These are phyloP conservation scores for Talaromyces sp. DNA, from an alignment of 2,329 filamentous ascomycete genomes.

Conservation along the genomic window DNA sequence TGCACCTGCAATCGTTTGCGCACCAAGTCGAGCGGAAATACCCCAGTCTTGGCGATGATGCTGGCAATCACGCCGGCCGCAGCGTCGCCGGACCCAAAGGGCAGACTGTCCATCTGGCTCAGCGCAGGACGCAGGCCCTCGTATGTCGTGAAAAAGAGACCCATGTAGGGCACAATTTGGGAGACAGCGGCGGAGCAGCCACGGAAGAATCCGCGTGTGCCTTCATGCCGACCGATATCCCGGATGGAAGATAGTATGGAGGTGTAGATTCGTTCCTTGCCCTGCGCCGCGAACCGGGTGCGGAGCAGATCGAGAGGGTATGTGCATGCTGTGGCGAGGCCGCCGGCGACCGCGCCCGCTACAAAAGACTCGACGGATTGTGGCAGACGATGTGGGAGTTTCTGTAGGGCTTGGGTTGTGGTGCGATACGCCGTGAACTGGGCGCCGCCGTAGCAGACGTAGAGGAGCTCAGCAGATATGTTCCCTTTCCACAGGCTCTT, in stretches of 20 bases:
- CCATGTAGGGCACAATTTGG: constrained; percentile 96
- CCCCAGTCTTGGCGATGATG: constrained; percentile 75
- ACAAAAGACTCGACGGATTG: constrained; percentile 72
- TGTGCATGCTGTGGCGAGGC: constrained; percentile 72
- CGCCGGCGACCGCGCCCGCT: constrained; percentile 76
- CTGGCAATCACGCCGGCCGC: constrained; percentile 75
- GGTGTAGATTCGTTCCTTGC: constrained; percentile 69
- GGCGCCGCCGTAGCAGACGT: constrained; percentile 80
- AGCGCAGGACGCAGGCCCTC: constrained; percentile 66
- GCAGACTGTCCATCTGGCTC: constrained; percentile 36
- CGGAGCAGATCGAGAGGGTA: constrained; percentile 92
- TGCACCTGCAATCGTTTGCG: constrained; percentile 93
- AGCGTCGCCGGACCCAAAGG: constrained; percentile 76
- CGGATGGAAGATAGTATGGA: constrained; percentile 64
- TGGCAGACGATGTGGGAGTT: constrained; percentile 51
- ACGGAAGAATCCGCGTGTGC: constrained; percentile 75
- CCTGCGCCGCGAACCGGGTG: constrained; percentile 95
- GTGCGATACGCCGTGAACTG: constrained; percentile 89
- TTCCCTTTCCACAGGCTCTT: constrained; percentile 93
- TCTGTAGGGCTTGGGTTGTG: constrained; percentile 61
- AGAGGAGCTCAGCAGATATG: constrained; percentile 88
- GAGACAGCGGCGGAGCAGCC: constrained; percentile 74
- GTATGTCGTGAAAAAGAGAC: constrained; percentile 87
- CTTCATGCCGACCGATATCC: constrained; percentile 73
- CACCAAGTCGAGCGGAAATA: constrained; percentile 90